These are phyloP conservation scores for Chernovozyma sophiae-reginae DNA, from an alignment of 1,139 yeast genomes.

Conservation along the genomic window DNA sequence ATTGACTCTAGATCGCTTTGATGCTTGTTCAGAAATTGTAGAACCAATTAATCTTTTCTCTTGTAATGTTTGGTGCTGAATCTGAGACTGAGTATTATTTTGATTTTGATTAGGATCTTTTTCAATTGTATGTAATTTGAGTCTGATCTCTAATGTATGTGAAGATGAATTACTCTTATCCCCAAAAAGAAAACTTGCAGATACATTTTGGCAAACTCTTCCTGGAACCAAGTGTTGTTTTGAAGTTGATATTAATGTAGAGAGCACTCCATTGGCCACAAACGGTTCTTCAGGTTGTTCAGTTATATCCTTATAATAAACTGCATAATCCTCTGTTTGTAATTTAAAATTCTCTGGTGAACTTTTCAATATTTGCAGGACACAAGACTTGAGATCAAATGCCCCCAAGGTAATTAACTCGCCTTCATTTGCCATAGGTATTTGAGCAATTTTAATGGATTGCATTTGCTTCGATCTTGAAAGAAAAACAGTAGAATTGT, in stretches of 20 bases:
- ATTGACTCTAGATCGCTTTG: slow-evolving; percentile 8
- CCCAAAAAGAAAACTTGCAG: slow-evolving; percentile 48
- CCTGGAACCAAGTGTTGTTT: slow-evolving; percentile 53
- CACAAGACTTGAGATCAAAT: slow-evolving; percentile 49
- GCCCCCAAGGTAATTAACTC: slow-evolving; percentile 50
- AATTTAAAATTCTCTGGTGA: slow-evolving; percentile 58
- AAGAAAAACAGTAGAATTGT: slow-evolving; percentile 52
- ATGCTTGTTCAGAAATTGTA: slow-evolving; percentile 5
- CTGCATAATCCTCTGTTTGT: slow-evolving; percentile 54
- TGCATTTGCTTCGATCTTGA: slow-evolving; percentile 48
- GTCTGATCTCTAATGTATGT: slow-evolving; percentile 62
- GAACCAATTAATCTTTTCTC: slow-evolving; percentile 8
- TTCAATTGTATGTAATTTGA: slow-evolving; percentile 50
- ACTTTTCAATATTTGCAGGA: slow-evolving; percentile 45
- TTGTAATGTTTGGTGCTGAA: slow-evolving; percentile 8
- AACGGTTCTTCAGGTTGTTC: slow-evolving; percentile 74
- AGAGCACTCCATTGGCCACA: slow-evolving; percentile 66
- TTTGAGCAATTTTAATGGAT: slow-evolving; percentile 45
- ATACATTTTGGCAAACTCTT: slow-evolving; percentile 65
- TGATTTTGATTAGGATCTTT: slow-evolving; percentile 8
- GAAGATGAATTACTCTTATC: slow-evolving; percentile 37
- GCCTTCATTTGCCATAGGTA: slow-evolving; percentile 30
- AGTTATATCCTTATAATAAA: slow-evolving; percentile 67
- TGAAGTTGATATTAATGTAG: slow-evolving; percentile 32
- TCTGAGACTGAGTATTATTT: slow-evolving; percentile 9